Conservation (phyloP, 179 eudicot genomes). For the Heliamphora pulchella region DNA sequence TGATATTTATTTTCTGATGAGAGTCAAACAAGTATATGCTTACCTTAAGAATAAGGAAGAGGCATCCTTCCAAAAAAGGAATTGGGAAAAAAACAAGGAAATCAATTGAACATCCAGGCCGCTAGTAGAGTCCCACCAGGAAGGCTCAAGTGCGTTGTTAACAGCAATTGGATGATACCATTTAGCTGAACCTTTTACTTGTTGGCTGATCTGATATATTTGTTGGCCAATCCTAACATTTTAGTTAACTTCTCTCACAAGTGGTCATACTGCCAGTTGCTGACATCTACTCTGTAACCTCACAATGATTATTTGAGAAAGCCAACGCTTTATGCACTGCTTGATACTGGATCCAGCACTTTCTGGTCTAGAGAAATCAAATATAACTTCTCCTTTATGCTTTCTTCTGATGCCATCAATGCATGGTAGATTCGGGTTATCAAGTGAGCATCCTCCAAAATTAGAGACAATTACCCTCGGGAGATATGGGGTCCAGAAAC, state of each 20-base stretch:
- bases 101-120: neutral
- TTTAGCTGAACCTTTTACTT: neutral
- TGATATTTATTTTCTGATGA: neutral
- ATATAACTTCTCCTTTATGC: neutral
- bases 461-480: neutral
- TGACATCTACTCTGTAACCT: neutral
- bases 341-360: constrained; percentile 10
- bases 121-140: neutral
- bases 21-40: neutral
- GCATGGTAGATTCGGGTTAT: neutral
- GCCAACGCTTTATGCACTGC: neutral
- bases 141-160: neutral
- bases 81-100: neutral
- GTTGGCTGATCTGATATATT: neutral
- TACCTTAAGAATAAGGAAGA: neutral
- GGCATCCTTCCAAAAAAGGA: neutral
- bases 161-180: neutral
- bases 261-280: neutral
- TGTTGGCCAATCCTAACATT: neutral
- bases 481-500: constrained; percentile 5
- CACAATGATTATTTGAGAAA: neutral
- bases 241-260: neutral
- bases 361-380: neutral
- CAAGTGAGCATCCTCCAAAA: neutral
- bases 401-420: neutral